Evolutionary conservation across 495 filamentous ascomycete species (phyloP).

Genomic region (Talaromyces liani): DNA sequence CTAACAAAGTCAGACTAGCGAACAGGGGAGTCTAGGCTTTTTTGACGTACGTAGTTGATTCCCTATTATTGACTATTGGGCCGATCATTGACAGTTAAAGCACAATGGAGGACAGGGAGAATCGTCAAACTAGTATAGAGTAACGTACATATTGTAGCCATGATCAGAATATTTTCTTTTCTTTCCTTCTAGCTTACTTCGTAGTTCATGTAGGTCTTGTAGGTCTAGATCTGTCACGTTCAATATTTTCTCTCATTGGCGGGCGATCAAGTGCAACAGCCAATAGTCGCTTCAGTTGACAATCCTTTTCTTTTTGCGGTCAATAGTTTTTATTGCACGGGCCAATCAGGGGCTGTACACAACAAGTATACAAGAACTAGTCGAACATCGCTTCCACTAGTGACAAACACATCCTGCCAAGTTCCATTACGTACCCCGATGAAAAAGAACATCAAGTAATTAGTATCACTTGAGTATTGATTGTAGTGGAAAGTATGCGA

Average conservation of each 20-base stretch:
- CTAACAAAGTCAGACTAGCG: neutral
- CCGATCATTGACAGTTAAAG: neutral
- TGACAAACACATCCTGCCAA: no score
- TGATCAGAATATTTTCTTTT: neutral
- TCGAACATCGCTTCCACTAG: neutral
- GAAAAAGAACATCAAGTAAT: no score
- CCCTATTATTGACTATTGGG: neutral
- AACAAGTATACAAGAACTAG: neutral
- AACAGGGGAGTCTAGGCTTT: neutral
- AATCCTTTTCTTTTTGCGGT: neutral
- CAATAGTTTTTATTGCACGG: neutral
- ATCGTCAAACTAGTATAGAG: neutral
- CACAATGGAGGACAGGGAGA: neutral
- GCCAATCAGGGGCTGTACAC: neutral
- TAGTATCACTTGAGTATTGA: no score
- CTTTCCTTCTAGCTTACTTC: neutral
- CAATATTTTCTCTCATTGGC: neutral
- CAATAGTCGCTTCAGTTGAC: neutral
- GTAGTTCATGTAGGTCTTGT: neutral
- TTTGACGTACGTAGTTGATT: neutral
- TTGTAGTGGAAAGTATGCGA: no score
- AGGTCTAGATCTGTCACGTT: neutral
- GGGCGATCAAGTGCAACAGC: neutral
- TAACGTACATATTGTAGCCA: no score
- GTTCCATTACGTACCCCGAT: no score